A percentile compares a stretch with the other conserved stretches of the same genome.
Conservation (phyloP, 306 rosid genomes). For the Trifolium repens region DNA sequence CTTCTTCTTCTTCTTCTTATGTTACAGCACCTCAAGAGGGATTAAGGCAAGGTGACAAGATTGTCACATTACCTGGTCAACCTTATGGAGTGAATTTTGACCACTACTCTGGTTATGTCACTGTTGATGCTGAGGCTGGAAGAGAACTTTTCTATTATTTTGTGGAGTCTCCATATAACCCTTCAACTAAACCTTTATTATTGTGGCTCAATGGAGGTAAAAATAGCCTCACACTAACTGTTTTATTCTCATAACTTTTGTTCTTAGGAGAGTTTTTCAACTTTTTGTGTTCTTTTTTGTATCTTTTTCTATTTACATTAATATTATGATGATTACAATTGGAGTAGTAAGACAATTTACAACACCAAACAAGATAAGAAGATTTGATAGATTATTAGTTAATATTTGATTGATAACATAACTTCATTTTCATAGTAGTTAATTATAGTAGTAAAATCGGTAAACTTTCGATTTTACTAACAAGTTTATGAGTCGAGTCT, state of each 20-base stretch:
- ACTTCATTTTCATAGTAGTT: not conserved
- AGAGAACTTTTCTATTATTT: slow-evolving; percentile 65
- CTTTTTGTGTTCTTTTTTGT: not conserved
- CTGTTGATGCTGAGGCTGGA: slow-evolving; percentile 51
- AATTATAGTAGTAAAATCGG: not conserved
- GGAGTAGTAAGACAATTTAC: too few relatives aligned
- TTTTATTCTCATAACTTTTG: not conserved
- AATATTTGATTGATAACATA: too few relatives aligned
- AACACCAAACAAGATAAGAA: not conserved
- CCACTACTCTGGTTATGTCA: slow-evolving; percentile 65
- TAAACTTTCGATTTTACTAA: too few relatives aligned
- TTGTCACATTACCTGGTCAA: slow-evolving; percentile 64
- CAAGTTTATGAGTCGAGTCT: not conserved
- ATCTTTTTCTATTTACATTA: not conserved
- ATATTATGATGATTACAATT: too few relatives aligned
- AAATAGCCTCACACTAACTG: not conserved
- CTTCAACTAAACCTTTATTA: slow-evolving; percentile 55
- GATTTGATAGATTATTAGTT: too few relatives aligned
- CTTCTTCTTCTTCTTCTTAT: not conserved
- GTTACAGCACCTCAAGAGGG: slow-evolving; percentile 42
- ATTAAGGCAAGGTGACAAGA: slow-evolving; percentile 48
- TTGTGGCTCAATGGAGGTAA: slow-evolving; percentile 79
- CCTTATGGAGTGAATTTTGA: slow-evolving; percentile 58
- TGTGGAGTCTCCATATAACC: slow-evolving; percentile 55
- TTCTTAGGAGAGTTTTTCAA: not conserved